Conservation (phyloP, 331 rosid genomes). For the Quercus phellos region DNA sequence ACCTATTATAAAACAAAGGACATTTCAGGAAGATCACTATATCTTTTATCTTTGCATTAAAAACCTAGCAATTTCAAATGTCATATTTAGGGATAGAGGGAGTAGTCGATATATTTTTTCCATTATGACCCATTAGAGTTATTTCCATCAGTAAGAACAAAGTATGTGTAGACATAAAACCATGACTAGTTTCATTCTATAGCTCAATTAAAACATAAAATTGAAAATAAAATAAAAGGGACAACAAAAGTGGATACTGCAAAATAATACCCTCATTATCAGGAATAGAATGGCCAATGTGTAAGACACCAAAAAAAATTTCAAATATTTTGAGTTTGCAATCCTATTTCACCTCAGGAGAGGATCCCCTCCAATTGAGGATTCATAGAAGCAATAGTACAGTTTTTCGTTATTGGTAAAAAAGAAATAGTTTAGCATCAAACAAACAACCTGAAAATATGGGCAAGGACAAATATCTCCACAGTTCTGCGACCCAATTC, state of each 20-base stretch:
- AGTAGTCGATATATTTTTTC: neutral
- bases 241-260: neutral
- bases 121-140: neutral
- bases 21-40: too few species aligned
- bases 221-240: neutral
- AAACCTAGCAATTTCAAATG: too few species aligned
- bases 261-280: neutral
- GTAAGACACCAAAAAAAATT: neutral
- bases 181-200: neutral
- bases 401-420: neutral
- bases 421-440: neutral
- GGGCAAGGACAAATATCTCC: constrained; percentile 96
- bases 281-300: neutral
- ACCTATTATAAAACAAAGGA: too few species aligned
- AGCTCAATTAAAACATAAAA: neutral
- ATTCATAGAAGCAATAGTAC: constrained; percentile 3
- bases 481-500: constrained; percentile 98
- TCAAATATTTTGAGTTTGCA: neutral
- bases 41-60: too few species aligned
- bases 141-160: neutral
- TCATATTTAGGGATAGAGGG: too few species aligned
- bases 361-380: too few species aligned
- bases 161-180: neutral
- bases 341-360: neutral
- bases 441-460: constrained; percentile 67